phyloP scores from a whole-genome alignment of 1,284 basidiomycete genomes.

The Lentinus polychrous region DNA sequence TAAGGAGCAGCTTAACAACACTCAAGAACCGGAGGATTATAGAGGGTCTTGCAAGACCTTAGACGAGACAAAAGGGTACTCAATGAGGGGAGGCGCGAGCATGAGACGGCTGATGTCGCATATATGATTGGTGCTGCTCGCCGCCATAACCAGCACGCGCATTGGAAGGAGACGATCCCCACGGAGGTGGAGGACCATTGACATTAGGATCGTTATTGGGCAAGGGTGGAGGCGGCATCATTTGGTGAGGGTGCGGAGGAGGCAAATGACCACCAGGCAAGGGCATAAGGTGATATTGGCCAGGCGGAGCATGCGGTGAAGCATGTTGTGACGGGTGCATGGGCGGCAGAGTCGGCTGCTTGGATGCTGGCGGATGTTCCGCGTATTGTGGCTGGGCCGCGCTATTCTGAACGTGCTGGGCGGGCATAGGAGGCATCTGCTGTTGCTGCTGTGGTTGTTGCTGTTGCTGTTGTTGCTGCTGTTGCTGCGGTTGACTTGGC shows the following conservation, averaged over 20 bases:
- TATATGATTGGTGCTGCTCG: constrained; percentile 54
- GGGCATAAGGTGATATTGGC: constrained; percentile 26
- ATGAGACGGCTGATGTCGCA: constrained; percentile 40
- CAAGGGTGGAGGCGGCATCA: constrained; percentile 25
- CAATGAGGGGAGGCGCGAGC: constrained; percentile 34
- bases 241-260: constrained; percentile 36
- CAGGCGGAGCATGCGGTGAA: constrained; percentile 11
- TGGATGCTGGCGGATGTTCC: background rate
- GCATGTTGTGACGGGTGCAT: constrained; percentile 19
- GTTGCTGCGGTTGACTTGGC: constrained; percentile 7
- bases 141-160: constrained; percentile 32
- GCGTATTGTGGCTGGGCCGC: background rate
- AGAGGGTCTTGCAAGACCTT: too few species aligned
- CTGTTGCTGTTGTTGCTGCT: constrained; percentile 10
- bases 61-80: constrained; percentile 5
- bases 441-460: background rate
- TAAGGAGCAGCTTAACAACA: background rate
- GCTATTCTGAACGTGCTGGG: background rate
- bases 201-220: constrained; percentile 18
- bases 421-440: constrained; percentile 1
- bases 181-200: constrained; percentile 39
- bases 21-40: too few species aligned
- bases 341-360: constrained; percentile 7
- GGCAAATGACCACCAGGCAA: constrained; percentile 15
- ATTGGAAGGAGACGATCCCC: constrained; percentile 29